Conservation (phyloP, 495 filamentous ascomycete species). For the Friedmanniomyces endolithicus region DNA sequence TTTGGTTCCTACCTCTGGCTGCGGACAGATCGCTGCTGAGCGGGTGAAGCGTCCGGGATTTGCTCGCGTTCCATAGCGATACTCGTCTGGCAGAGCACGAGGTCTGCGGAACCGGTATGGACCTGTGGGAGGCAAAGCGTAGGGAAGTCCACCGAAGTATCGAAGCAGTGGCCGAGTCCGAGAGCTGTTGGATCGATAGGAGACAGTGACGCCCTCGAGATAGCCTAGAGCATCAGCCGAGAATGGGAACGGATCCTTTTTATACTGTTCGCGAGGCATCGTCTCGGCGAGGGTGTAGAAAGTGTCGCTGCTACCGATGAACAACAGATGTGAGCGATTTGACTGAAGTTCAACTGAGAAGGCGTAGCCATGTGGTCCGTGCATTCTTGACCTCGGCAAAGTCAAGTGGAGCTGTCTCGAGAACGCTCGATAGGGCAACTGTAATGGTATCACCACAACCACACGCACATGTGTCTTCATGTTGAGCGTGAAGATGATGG, state of each 20-base stretch:
- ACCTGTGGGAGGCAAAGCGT: constrained; percentile 36
- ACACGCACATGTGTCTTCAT: too few relatives aligned
- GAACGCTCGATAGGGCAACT: too few relatives aligned
- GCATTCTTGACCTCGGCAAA: too few relatives aligned
- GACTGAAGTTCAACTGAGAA: too few relatives aligned
- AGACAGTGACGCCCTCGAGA: constrained; percentile 13
- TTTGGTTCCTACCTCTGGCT: constrained; percentile 21
- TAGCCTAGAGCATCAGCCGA: constrained; percentile 7
- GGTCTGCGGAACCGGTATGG: constrained; percentile 34
- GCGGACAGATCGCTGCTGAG: constrained; percentile 33
- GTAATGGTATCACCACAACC: too few relatives aligned
- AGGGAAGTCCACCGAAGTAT: constrained; percentile 37
- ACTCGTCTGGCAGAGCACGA: constrained; percentile 29
- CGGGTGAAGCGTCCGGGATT: constrained; percentile 30
- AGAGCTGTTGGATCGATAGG: neutral
- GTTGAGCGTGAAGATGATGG: too few relatives aligned
- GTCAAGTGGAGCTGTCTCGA: too few relatives aligned
- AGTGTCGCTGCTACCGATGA: too few relatives aligned
- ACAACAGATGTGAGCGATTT: too few relatives aligned
- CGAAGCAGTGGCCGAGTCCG: constrained; percentile 18
- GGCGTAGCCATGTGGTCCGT: too few relatives aligned
- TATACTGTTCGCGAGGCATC: constrained; percentile 5
- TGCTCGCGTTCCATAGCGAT: constrained; percentile 28
- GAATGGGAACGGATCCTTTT: neutral
- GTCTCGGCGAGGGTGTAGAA: neutral